A percentile compares a stretch with the other conserved stretches of the same genome.
These are phyloP conservation scores for Scedosporium aurantiacum DNA, from an alignment of 2,329 filamentous ascomycete genomes.

Conservation along the genomic window DNA sequence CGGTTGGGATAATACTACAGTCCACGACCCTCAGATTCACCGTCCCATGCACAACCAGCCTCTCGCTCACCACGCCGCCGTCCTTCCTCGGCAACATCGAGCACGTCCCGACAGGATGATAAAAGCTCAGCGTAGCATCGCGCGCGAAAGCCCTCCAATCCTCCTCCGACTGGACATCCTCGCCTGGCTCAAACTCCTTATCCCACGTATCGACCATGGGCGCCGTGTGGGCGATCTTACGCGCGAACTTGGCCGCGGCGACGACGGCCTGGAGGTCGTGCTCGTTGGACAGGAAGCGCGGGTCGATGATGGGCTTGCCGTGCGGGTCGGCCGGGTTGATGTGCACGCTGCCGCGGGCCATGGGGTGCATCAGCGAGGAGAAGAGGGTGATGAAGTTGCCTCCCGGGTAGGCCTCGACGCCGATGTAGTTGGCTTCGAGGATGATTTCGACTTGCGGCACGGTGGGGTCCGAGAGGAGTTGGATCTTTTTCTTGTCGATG, in stretches of 20 bases:
- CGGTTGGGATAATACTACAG: constrained; percentile 36
- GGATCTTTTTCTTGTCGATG: constrained; percentile 27
- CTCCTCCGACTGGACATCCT: constrained; percentile 21
- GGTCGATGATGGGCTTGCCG: constrained; percentile 26
- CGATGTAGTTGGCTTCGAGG: constrained; percentile 19
- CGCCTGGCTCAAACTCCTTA: constrained; percentile 24
- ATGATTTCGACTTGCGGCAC: constrained; percentile 18
- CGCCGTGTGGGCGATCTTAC: constrained; percentile 20
- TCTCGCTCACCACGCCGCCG: constrained; percentile 32
- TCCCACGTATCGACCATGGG: constrained; percentile 20
- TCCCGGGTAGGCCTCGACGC: constrained; percentile 10
- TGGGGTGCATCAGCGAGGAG: constrained; percentile 49
- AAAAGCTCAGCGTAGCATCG: constrained; percentile 22
- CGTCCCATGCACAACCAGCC: constrained; percentile 35
- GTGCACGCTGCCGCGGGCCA: constrained; percentile 48
- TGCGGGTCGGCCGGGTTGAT: constrained; percentile 26
- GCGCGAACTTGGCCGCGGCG: constrained; percentile 19
- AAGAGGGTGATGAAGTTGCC: constrained; percentile 34
- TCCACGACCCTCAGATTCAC: constrained; percentile 37
- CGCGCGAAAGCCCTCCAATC: constrained; percentile 24
- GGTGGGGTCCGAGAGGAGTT: constrained; percentile 21
- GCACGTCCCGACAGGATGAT: constrained; percentile 32
- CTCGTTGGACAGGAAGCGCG: constrained; percentile 7
- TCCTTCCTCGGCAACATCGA: constrained; percentile 33
- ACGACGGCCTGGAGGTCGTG: constrained; percentile 16